phyloP scores from a whole-genome alignment of 108 stramenopile species.

The Conticribra weissflogii region DNA sequence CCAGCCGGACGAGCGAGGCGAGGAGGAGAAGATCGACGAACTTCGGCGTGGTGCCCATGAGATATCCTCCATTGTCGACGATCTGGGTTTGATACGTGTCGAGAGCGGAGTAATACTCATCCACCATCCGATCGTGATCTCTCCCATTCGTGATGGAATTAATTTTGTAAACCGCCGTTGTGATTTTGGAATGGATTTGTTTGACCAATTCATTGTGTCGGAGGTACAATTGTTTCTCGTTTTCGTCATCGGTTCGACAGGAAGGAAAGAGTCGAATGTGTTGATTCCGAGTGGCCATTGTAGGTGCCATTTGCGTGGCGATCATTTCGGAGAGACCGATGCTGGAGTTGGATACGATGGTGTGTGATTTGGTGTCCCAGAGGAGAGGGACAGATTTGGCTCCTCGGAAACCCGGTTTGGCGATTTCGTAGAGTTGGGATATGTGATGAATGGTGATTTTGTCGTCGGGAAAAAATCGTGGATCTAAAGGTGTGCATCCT shows the following conservation, averaged over 20 bases:
- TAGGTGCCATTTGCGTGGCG: constrained; percentile 10
- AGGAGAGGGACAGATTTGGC: constrained; percentile 12
- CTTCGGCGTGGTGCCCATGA: background rate
- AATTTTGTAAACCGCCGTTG: constrained; percentile 21
- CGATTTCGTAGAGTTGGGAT: constrained; percentile 9
- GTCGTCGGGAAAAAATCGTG: background rate
- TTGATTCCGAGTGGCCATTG: constrained; percentile 17
- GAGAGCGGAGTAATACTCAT: constrained; percentile 4
- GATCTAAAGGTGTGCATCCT: background rate
- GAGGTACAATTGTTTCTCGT: background rate
- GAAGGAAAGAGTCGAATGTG: constrained; percentile 1
- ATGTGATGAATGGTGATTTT: constrained; percentile 3
- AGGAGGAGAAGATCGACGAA: constrained; percentile 13
- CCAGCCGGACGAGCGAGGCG: constrained; percentile 7
- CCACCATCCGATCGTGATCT: constrained; percentile 9
- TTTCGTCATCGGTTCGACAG: too few species aligned
- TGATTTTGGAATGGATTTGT: constrained; percentile 3
- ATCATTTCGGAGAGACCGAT: constrained; percentile 19
- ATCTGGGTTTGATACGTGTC: constrained; percentile 5
- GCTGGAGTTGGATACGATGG: constrained; percentile 7
- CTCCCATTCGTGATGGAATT: constrained; percentile 15
- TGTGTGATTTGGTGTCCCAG: constrained; percentile 12
- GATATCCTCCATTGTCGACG: constrained; percentile 2
- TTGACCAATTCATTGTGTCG: constrained; percentile 5
- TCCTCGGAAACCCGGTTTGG: constrained; percentile 10